Evolutionary conservation across 116 monocot genomes (phyloP), one percentile per base, ranked within the genome.

Genomic region (Cymodocea nodosa): DNA sequence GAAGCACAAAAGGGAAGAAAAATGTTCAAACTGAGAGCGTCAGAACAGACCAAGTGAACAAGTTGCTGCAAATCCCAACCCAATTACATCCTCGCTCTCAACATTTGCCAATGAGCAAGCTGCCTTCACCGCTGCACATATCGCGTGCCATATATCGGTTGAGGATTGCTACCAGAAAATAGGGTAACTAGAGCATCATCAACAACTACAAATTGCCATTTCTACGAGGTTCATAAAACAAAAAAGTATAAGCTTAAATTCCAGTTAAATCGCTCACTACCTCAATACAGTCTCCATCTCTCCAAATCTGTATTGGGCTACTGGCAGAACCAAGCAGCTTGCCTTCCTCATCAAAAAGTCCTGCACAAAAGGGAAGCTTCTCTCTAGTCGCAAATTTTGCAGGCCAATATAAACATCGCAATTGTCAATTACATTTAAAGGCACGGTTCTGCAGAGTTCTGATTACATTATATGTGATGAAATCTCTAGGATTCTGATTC

Each of bases 281-380:
- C 91, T 97, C 98, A 53, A 84, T 79, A 59, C 92, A 92, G 52
- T 86, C 69, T 35, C 82, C 76, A 30, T 92, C 86, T 75, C 84
- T 98, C 98, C 98, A 98, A 68, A 98, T 98, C 55, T 98, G 98
- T 70, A 92, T 98, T 17, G 92, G 80, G 66, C 92, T 98, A 59
- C 82, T 98, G 19, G 92, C 67, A 5, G 88, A 75, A 14, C 85
- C 72, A 68, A 90, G 73, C 23, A 91, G 72, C 67, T 44, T 91
- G 0, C 94, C 90, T 5, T 76, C 39, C 15, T 77, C 80, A 72
- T 87, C 74, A 65, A 94, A 90, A 39, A 94, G 82, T 37, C 94
- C 94, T 94, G 67, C 69, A 65, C 55, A 54, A 54, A 64, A n/a
- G 12, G 50, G 49, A 14, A 22, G 0, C 12, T 44, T 44, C 9